phyloP scores from a whole-genome alignment of 352 stramenopile species.

The Blastocystis sp. region DNA sequence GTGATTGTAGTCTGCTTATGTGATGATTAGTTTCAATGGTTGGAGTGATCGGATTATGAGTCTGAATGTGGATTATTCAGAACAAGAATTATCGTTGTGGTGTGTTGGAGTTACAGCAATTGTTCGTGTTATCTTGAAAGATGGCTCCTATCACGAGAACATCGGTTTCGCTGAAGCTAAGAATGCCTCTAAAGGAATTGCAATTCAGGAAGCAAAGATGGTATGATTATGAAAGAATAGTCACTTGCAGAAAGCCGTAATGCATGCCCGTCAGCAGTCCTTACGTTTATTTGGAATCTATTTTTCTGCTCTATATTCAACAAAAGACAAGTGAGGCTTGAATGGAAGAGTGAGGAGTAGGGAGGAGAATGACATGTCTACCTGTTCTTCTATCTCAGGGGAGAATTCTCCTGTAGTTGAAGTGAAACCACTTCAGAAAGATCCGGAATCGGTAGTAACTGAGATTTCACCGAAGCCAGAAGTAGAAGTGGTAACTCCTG shows the following conservation, averaged over 20 bases:
- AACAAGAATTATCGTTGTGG: slow-evolving; percentile 49
- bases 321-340: background rate
- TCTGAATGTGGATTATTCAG: slow-evolving; percentile 45
- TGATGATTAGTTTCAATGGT: slow-evolving; percentile 44
- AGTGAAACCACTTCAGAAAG: no score
- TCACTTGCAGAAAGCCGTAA: slow-evolving; percentile 7
- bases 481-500: background rate
- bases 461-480: background rate
- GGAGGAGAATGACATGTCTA: background rate
- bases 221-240: background rate
- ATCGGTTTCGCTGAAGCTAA: slow-evolving; percentile 48
- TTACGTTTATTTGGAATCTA: slow-evolving; percentile 22
- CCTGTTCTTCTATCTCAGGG: background rate
- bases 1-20: background rate
- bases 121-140: slow-evolving; percentile 46
- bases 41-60: slow-evolving; percentile 64
- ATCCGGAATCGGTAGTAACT: background rate
- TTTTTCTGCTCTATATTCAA: slow-evolving; percentile 8
- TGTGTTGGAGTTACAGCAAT: slow-evolving; percentile 47
- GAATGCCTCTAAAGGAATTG: background rate
- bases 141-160: slow-evolving; percentile 51
- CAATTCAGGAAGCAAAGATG: slow-evolving; percentile 24
- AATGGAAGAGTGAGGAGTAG: background rate
- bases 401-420: background rate
- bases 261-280: slow-evolving; percentile 28